Base-by-base conservation (phyloP, 495 filamentous ascomycete species). In the Tricharina praecox region DNA sequence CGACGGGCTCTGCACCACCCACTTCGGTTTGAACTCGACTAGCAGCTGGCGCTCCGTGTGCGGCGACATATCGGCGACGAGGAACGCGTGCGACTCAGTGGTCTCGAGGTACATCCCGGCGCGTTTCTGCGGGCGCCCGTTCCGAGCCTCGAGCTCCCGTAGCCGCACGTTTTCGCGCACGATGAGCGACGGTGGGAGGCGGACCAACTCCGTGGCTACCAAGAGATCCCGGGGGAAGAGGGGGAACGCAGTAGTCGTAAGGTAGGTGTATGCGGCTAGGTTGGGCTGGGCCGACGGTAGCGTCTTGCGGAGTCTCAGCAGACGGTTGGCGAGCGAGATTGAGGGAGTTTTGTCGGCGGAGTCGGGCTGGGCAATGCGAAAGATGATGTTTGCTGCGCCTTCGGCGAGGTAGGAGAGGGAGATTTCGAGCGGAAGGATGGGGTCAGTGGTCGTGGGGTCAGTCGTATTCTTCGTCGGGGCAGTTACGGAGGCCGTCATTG, bases 21-120 rank as follows among this genome's bases (percentile, higher is more conserved):
- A 97, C 63, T 97, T 97, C 4, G 88, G 85, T 57, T 97, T 97
- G 54, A 96, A 76, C 62, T 97, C 83, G 19, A 85, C 64, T 0
- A 77, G 56, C 0, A 68, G 63, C 16, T 73, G 67, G 9, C 55
- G 44, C 4, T 46, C 44, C 9, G 53, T 55, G 23, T 50, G 56
- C 3, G 70, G 63, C 0, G 73, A 76, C 87, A 96, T 93, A 54
- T 94, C 82, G 28, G 77, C 78, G 28, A 95, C 69, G 0, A 95
- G 64, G 40, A 87, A 68, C 0, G 78, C 86, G 50, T 76, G 73
- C 47, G 79, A 71, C 16, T 70, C 69, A 7, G 26, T 39, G 5
- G 49, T 42, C 18, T 61, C 58, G 1, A 61, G 49, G 16, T 57
- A 61, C 21, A 61, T 23, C 0, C 58, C 58, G 0, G 4, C 24